Conservation (phyloP, 1,139 yeast species). For the Wickerhamomyces sp. region DNA sequence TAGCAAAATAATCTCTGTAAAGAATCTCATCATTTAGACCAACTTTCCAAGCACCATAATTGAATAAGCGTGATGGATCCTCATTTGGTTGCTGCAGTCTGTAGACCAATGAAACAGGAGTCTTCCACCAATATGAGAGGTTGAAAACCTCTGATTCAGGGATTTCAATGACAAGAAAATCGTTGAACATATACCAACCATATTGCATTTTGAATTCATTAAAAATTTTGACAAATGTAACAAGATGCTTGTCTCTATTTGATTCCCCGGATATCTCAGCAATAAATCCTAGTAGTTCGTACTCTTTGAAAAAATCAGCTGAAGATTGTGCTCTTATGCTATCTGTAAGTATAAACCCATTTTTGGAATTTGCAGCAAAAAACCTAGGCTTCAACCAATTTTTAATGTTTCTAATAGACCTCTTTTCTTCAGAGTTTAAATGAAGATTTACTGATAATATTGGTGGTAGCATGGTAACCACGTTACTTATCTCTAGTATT, state of each 20-base stretch:
- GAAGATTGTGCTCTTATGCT: slow-evolving; percentile 31
- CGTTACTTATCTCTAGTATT: slow-evolving; percentile 46
- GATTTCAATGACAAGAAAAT: slow-evolving; percentile 80
- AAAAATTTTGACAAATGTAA: slow-evolving; percentile 52
- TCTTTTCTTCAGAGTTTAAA: slow-evolving; percentile 48
- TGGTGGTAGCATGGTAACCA: slow-evolving; percentile 56
- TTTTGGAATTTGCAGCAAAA: slow-evolving; percentile 40
- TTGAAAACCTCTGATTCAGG: slow-evolving; percentile 65
- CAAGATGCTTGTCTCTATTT: slow-evolving; percentile 52
- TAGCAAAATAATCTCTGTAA: slow-evolving; percentile 72
- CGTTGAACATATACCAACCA: slow-evolving; percentile 85
- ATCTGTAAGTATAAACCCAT: slow-evolving; percentile 36
- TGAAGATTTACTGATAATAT: slow-evolving; percentile 60
- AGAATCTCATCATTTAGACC: slow-evolving; percentile 60
- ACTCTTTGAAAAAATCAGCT: slow-evolving; percentile 34
- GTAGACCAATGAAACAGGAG: slow-evolving; percentile 72
- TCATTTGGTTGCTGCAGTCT: slow-evolving; percentile 33
- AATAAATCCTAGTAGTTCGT: slow-evolving; percentile 63
- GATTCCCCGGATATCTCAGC: slow-evolving; percentile 61
- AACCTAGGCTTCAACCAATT: slow-evolving; percentile 64
- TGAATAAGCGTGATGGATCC: slow-evolving; percentile 30
- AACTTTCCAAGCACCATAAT: slow-evolving; percentile 33
- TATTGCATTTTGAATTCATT: slow-evolving; percentile 25
- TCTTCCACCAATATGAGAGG: slow-evolving; percentile 73
- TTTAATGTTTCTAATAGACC: slow-evolving; percentile 35